Percentiles rank a stretch among this genome's conserved stretches.
phyloP scores from a whole-genome alignment of 2,329 filamentous ascomycete species.

The Metarhizium humberi region DNA sequence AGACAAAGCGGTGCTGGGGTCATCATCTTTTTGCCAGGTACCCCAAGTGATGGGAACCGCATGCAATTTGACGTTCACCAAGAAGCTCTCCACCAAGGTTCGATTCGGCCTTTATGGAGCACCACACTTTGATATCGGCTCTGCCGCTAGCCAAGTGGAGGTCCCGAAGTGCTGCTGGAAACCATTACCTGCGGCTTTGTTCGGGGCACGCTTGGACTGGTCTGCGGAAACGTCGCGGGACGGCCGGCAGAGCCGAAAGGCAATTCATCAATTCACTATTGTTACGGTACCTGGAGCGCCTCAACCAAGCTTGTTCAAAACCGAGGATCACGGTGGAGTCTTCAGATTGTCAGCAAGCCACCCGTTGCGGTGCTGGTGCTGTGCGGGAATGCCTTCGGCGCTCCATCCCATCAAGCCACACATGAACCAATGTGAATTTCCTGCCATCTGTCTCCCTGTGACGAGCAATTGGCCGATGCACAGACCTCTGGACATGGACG shows the following conservation, averaged over 20 bases:
- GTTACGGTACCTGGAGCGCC: not conserved
- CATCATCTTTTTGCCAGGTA: not conserved
- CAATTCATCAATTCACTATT: not conserved
- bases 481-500: not conserved
- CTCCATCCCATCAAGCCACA: not conserved
- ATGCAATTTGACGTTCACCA: not conserved
- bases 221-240: not conserved
- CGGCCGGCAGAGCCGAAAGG: not conserved
- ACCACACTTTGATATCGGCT: not conserved
- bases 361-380: not conserved
- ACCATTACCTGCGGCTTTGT: not conserved
- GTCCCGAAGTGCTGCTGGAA: not conserved
- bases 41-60: not conserved
- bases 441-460: not conserved
- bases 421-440: not conserved
- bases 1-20: not conserved
- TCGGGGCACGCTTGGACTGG: not conserved
- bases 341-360: not conserved
- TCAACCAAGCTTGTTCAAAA: not conserved
- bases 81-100: not conserved
- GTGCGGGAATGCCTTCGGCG: not conserved
- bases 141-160: not conserved
- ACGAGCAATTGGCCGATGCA: not conserved
- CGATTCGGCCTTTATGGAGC: not conserved
- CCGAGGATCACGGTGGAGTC: not conserved